phyloP scores from a whole-genome alignment of 495 filamentous ascomycete species.

The Parathielavia hyrcaniae region DNA sequence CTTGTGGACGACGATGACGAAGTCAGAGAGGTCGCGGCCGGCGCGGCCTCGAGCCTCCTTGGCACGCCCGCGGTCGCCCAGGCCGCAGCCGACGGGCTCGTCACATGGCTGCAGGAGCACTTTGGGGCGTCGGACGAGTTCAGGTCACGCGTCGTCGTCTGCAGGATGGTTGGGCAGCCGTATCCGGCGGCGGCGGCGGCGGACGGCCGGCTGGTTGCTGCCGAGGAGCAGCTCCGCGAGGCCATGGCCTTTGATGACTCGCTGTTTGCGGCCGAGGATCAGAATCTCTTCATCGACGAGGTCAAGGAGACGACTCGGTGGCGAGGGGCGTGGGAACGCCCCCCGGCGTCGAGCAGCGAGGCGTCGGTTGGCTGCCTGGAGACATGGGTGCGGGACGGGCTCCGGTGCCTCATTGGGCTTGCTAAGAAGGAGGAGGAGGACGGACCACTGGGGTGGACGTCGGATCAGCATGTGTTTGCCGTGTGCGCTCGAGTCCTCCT shows the following conservation, averaged over 20 bases:
- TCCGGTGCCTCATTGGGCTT: constrained; percentile 44
- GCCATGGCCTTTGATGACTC: constrained; percentile 58
- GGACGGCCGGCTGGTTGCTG: constrained; percentile 30
- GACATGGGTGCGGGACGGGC: constrained; percentile 54
- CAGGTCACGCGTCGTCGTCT: constrained; percentile 29
- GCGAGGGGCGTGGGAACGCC: constrained; percentile 43
- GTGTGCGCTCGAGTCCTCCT: constrained; percentile 56
- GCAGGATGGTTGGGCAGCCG: constrained; percentile 33
- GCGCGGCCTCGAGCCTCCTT: constrained; percentile 37
- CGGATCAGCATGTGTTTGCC: constrained; percentile 64
- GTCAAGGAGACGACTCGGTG: constrained; percentile 63
- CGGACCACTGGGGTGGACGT: constrained; percentile 66
- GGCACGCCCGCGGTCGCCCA: constrained; percentile 35
- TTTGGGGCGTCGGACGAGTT: constrained; percentile 31
- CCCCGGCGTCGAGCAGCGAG: constrained; percentile 17
- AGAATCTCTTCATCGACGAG: constrained; percentile 82
- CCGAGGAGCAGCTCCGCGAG: constrained; percentile 43
- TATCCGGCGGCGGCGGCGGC: no score
- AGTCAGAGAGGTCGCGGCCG: constrained; percentile 60
- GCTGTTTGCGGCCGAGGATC: constrained; percentile 81
- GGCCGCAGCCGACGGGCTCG: constrained; percentile 35
- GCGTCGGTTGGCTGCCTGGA: constrained; percentile 22
- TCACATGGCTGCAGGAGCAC: constrained; percentile 30
- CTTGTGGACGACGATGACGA: constrained; percentile 92
- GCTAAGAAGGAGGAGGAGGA: constrained; percentile 47